Conservation (phyloP, 1,284 basidiomycete species). For the Trichosporon inkin region DNA sequence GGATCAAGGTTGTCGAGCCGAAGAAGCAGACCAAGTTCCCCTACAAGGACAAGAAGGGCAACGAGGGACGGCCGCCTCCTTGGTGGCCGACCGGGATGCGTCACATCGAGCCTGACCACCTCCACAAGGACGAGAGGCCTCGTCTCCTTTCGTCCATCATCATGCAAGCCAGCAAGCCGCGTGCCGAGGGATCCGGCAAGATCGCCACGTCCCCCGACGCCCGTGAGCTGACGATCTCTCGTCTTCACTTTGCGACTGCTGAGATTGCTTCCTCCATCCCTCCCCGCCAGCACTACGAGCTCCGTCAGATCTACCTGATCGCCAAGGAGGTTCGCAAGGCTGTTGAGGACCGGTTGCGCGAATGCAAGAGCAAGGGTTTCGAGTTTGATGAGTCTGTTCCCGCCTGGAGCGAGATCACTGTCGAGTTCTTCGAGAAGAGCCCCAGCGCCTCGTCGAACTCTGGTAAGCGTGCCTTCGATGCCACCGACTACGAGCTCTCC, state of each 20-base stretch:
- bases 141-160: constrained; percentile 52
- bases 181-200: constrained; percentile 16
- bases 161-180: constrained; percentile 41
- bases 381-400: constrained; percentile 8
- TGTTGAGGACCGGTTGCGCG: constrained; percentile 21
- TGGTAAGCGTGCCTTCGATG: constrained; percentile 17
- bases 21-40: constrained; percentile 56
- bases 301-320: constrained; percentile 55
- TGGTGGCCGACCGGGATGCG: constrained; percentile 57
- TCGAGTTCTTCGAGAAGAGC: constrained; percentile 30
- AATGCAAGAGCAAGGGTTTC: constrained; percentile 8
- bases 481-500: constrained; percentile 12
- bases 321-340: constrained; percentile 47
- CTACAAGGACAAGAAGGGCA: constrained; percentile 58
- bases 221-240: constrained; percentile 42
- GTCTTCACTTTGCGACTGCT: constrained; percentile 54
- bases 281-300: constrained; percentile 50
- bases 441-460: constrained; percentile 21
- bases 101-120: constrained; percentile 56
- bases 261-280: constrained; percentile 53
- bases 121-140: constrained; percentile 54
- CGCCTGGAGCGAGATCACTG: constrained; percentile 18
- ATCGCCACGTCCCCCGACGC: constrained; percentile 17
- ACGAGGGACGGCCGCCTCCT: constrained; percentile 50
- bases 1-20: constrained; percentile 57